A percentile compares a stretch with the other conserved stretches of the same genome.
Evolutionary conservation across 2,329 filamentous ascomycete species (phyloP).

Genomic region (Chrysosphaeria jannelii): DNA sequence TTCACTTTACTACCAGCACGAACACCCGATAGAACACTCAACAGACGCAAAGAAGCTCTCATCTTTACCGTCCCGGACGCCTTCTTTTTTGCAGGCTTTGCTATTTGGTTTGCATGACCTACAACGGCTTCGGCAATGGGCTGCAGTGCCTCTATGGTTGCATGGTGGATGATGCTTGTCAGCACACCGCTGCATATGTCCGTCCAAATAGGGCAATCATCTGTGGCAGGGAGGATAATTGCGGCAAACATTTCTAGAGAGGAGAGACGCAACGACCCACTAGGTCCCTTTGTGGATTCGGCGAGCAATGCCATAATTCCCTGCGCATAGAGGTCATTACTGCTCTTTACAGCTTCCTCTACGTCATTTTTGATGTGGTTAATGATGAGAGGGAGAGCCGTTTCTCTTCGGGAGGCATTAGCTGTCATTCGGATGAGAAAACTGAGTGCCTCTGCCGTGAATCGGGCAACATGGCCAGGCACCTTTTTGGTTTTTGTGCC

Average conservation of each 20-base stretch:
- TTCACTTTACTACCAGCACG: conserved; percentile 54
- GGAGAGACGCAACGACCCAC: conserved; percentile 26
- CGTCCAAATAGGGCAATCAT: conserved; percentile 17
- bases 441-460: conserved; percentile 81
- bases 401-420: conserved; percentile 36
- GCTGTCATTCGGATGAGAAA: conserved; percentile 80
- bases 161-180: conserved; percentile 59
- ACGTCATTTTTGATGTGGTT: conserved; percentile 36
- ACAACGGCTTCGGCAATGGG: conserved; percentile 33
- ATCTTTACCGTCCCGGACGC: conserved; percentile 11
- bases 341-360: conserved; percentile 12
- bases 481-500: conserved; percentile 16
- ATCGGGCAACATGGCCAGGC: conserved; percentile 65
- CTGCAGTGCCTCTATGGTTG: conserved; percentile 40
- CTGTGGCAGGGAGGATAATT: conserved; percentile 20
- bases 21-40: conserved; percentile 48
- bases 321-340: conserved; percentile 36
- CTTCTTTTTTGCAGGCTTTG: conserved; percentile 8
- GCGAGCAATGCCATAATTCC: conserved; percentile 81
- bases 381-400: conserved; percentile 39
- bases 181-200: conserved; percentile 47
- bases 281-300: conserved; percentile 41
- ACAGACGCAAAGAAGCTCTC: conserved; percentile 21
- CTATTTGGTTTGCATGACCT: conserved; percentile 11
- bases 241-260: conserved; percentile 21